Conservation (phyloP, 2,329 filamentous ascomycete species). For the Chaetomiaceae sp. region DNA sequence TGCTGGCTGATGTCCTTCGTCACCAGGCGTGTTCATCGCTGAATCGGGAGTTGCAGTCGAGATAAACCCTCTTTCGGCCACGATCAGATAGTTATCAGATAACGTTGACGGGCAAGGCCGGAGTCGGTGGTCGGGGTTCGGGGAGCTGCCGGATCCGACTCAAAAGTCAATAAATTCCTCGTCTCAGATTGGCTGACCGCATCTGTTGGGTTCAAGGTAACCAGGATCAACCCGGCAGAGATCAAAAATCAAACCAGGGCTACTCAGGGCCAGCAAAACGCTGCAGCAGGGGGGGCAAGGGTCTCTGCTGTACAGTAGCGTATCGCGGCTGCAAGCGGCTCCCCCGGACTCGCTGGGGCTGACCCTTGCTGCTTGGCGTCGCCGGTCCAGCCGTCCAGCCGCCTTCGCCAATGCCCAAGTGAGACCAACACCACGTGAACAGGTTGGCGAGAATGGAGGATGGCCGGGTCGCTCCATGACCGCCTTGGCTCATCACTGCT, state of each 20-base stretch:
- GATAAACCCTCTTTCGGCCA: no score
- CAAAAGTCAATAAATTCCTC: neutral
- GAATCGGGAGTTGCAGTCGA: no score
- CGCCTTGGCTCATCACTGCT: neutral
- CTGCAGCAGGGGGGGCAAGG: constrained; percentile 4
- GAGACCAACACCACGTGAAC: constrained; percentile 24
- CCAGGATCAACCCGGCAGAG: neutral
- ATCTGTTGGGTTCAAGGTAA: constrained; percentile 5
- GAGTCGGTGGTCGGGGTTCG: constrained; percentile 4
- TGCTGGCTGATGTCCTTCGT: no score
- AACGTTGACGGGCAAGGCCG: no score
- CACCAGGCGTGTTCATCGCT: no score
- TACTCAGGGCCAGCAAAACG: neutral
- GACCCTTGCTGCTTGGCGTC: constrained; percentile 4
- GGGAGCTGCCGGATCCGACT: neutral
- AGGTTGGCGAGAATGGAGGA: neutral
- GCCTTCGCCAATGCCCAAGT: constrained; percentile 16
- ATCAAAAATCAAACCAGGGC: neutral
- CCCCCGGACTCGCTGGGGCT: constrained; percentile 22
- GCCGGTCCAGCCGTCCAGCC: no score
- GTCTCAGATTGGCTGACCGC: constrained; percentile 1
- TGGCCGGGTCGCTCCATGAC: neutral
- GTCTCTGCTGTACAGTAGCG: no score
- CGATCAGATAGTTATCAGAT: no score
- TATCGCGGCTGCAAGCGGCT: constrained; percentile 25